Percentiles rank a stretch among this genome's conserved stretches.
phyloP scores from a whole-genome alignment of 2,329 filamentous ascomycete genomes.

The Incumbomyces delicatus region DNA sequence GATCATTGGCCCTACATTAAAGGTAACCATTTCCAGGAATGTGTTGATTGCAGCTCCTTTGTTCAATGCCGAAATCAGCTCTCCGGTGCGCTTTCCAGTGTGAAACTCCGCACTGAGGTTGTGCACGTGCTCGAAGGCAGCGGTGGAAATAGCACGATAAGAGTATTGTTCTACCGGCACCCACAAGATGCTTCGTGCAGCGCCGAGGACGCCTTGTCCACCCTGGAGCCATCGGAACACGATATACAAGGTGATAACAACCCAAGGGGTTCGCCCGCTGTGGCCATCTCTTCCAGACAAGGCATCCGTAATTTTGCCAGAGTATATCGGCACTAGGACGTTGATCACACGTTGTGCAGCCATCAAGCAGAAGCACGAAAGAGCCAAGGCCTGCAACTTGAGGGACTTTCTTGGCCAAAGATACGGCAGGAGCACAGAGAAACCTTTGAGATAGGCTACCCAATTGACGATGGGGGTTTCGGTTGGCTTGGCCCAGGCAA shows the following conservation, averaged over 20 bases:
- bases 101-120: conserved; percentile 93
- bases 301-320: conserved; percentile 68
- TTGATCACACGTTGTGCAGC: conserved; percentile 75
- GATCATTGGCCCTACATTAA: conserved; percentile 90
- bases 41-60: conserved; percentile 95
- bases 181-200: conserved; percentile 75
- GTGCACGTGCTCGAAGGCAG: conserved; percentile 95
- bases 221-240: conserved; percentile 75
- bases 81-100: conserved; percentile 88
- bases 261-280: conserved; percentile 56
- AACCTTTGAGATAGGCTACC: conserved; percentile 92
- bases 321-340: conserved; percentile 71
- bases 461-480: conserved; percentile 80
- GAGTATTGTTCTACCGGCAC: conserved; percentile 96
- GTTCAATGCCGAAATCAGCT: conserved; percentile 88
- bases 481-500: conserved; percentile 72
- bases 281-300: conserved; percentile 51
- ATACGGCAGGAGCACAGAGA: conserved; percentile 90
- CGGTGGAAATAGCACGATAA: conserved; percentile 85
- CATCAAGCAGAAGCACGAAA: conserved; percentile 73
- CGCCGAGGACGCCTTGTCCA: conserved; percentile 76
- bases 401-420: conserved; percentile 82
- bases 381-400: conserved; percentile 65
- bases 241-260: conserved; percentile 65
- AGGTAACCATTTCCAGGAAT: conserved; percentile 92